phyloP scores from a whole-genome alignment of 2,329 filamentous ascomycete genomes.

The Xylaria sp. region DNA sequence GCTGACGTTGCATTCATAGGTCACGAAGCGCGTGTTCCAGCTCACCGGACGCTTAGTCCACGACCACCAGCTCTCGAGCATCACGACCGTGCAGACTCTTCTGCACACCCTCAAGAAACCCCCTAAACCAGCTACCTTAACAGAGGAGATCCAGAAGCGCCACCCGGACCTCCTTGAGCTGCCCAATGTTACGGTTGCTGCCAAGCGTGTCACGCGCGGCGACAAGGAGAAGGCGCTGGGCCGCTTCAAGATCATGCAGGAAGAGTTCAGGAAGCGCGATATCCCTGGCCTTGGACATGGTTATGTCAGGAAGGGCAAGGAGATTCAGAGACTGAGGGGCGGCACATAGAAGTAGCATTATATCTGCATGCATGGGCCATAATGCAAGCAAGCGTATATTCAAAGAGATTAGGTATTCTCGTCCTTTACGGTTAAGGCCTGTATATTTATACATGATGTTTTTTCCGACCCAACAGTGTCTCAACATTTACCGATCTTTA shows the following conservation, averaged over 20 bases:
- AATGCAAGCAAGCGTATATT: neutral
- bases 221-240: constrained; percentile 78
- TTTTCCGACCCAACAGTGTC: neutral
- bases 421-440: neutral
- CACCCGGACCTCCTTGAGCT: constrained; percentile 55
- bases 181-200: constrained; percentile 75
- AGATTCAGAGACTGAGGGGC: constrained; percentile 56
- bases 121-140: constrained; percentile 70
- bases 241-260: constrained; percentile 81
- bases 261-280: constrained; percentile 71
- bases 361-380: neutral
- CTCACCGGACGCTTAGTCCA: constrained; percentile 80
- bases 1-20: constrained; percentile 58
- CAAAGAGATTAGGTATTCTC: neutral
- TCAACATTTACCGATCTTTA: neutral
- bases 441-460: constrained; percentile 20
- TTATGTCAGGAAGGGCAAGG: constrained; percentile 53
- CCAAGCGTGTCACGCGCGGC: constrained; percentile 72
- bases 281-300: constrained; percentile 66
- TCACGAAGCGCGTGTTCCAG: constrained; percentile 82
- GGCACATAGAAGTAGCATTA: constrained; percentile 43
- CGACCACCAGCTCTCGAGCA: constrained; percentile 71
- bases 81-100: constrained; percentile 64
- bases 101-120: constrained; percentile 63
- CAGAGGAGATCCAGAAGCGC: constrained; percentile 63